Evolutionary conservation across 148 eudicot species (phyloP), one percentile per base, ranked within the genome.

Genomic region (Pharnaceum exiguum): DNA sequence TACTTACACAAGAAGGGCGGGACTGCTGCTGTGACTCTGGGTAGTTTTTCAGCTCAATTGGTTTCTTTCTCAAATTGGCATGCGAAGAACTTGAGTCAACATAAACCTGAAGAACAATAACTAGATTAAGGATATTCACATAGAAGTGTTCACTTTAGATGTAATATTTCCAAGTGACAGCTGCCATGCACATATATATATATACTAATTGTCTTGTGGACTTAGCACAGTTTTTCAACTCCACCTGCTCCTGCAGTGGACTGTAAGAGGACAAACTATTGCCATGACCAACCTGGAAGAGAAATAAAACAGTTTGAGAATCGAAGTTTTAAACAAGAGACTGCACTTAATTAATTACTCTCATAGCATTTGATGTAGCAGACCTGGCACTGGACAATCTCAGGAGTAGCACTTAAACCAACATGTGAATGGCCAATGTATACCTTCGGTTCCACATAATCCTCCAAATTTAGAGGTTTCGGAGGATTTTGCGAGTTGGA

Each of bases 1-100:
- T 50, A 72, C 82, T 70, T 70, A 82, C 96, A 64, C 76, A 71
- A 22, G 66, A 36, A 37, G 77, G 57, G 23, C 68, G 65, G 12
- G 54, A 21, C 18, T 33, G 16, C 47, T 80, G 60, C 51, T 71
- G 72, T 36, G 57, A 75, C 37, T 61, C 66, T 7, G 47, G 48
- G 39, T 60, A 63, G 51, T 71, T 63, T 21, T 69, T 57, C 24
- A 29, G 52, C 25, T 57, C 49, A 11, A 52, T 9, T 7, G 26
- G 36, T 39, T 38, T 57, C 39, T 23, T 66, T 25, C 16, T 49
- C 47, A 50, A 25, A 57, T 38, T 32, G 21, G 48, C 50, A 7
- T 15, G 26, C 27, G 30, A 31, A 7, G 50, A 49, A 49, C 49
- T 48, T 28, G 51, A 39, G 22, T 59, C 63, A 29, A 57, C 57